phyloP scores from a whole-genome alignment of 2,329 filamentous ascomycete genomes.

The Ophiocordyceps australis region DNA sequence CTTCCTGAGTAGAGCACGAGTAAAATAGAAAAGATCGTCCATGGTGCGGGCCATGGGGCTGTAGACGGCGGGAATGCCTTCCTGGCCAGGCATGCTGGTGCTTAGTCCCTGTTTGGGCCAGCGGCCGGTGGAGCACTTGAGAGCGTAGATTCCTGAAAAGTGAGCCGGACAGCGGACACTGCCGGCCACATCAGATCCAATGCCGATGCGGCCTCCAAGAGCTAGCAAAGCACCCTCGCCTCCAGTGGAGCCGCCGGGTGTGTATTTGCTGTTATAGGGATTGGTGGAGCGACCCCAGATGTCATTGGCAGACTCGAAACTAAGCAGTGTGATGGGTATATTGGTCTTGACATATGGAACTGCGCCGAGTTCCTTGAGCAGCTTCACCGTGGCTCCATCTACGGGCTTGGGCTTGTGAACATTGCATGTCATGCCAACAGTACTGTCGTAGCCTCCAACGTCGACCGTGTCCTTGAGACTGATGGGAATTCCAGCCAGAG shows the following conservation, averaged over 20 bases:
- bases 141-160: slow-evolving; percentile 74
- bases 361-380: slow-evolving; percentile 77
- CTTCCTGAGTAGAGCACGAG: slow-evolving; percentile 58
- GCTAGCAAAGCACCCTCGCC: slow-evolving; percentile 73
- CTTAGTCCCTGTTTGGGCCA: slow-evolving; percentile 76
- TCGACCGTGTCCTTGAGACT: slow-evolving; percentile 68
- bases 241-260: slow-evolving; percentile 76
- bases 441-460: slow-evolving; percentile 68
- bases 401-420: slow-evolving; percentile 44
- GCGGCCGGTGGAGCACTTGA: slow-evolving; percentile 73
- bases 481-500: slow-evolving; percentile 72
- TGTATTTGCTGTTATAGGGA: slow-evolving; percentile 69
- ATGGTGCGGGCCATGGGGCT: slow-evolving; percentile 84
- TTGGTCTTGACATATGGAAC: slow-evolving; percentile 91
- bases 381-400: slow-evolving; percentile 55
- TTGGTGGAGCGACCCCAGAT: slow-evolving; percentile 74
- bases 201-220: slow-evolving; percentile 67
- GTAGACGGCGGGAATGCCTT: slow-evolving; percentile 76
- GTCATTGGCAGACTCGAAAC: slow-evolving; percentile 62
- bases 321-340: slow-evolving; percentile 68
- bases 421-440: slow-evolving; percentile 62
- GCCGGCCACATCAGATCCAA: slow-evolving; percentile 82
- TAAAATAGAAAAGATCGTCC: slow-evolving; percentile 71
- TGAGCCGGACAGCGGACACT: slow-evolving; percentile 77
- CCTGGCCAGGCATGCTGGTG: slow-evolving; percentile 85